Conservation (phyloP, 2,329 filamentous ascomycete species). For the Cladosporium sp. region DNA sequence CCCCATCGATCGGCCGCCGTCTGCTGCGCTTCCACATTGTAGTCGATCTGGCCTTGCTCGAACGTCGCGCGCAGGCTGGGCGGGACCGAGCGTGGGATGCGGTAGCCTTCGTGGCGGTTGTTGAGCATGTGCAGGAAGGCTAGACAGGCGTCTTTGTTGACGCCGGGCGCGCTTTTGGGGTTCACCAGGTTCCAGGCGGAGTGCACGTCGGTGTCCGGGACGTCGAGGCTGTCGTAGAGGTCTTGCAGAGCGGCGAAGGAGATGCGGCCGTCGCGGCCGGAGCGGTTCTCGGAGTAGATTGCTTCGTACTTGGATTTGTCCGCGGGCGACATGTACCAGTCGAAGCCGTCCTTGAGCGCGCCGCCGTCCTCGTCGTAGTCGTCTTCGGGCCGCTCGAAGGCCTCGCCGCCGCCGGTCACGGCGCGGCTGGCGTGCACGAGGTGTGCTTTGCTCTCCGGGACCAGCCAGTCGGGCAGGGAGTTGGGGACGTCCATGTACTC, state of each 20-base stretch:
- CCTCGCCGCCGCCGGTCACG: slow-evolving; percentile 73
- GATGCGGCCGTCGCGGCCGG: slow-evolving; percentile 72
- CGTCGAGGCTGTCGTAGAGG: slow-evolving; percentile 78
- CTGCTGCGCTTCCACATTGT: slow-evolving; percentile 71
- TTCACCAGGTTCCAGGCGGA: slow-evolving; percentile 98
- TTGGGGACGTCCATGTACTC: slow-evolving; percentile 88
- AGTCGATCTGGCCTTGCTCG: slow-evolving; percentile 95
- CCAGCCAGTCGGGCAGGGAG: slow-evolving; percentile 88
- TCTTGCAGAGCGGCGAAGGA: slow-evolving; percentile 75
- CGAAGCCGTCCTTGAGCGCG: slow-evolving; percentile 92
- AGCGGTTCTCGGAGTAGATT: slow-evolving; percentile 91
- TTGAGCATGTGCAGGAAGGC: slow-evolving; percentile 97
- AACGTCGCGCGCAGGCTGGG: slow-evolving; percentile 89
- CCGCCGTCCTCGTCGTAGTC: slow-evolving; percentile 76
- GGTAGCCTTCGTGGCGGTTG: slow-evolving; percentile 90
- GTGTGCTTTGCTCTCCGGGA: slow-evolving; percentile 92
- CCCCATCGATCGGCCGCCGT: slow-evolving; percentile 74
- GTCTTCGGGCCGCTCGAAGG: slow-evolving; percentile 78
- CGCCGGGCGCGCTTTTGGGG: slow-evolving; percentile 75
- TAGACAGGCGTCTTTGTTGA: slow-evolving; percentile 92
- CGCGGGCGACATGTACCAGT: slow-evolving; percentile 96
- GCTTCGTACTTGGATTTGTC: slow-evolving; percentile 96
- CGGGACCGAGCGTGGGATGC: slow-evolving; percentile 88
- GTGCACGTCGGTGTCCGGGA: slow-evolving; percentile 75
- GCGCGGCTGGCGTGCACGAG: slow-evolving; percentile 81